These are phyloP conservation scores for Hymenoscyphus linearis DNA, from an alignment of 2,329 filamentous ascomycete species.

Conservation along the genomic window DNA sequence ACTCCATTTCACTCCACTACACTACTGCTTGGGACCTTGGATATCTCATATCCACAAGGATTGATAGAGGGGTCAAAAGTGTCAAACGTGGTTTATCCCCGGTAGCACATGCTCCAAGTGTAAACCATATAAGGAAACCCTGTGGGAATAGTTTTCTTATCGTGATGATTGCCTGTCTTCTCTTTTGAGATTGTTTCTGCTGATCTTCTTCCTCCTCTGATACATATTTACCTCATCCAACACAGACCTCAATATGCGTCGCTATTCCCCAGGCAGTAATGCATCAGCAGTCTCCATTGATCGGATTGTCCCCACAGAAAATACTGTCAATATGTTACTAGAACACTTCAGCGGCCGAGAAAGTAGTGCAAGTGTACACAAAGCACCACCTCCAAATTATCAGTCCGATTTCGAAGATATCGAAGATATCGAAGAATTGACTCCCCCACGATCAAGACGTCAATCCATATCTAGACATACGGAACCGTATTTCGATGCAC, in stretches of 20 bases:
- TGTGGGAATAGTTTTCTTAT: neutral
- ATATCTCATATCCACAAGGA: neutral
- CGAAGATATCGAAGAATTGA: neutral
- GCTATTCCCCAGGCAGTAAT: neutral
- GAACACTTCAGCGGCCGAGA: neutral
- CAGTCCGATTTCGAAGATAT: neutral
- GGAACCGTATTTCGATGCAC: neutral
- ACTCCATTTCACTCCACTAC: neutral
- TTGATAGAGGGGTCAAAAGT: neutral
- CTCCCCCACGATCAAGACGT: neutral
- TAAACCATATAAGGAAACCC: neutral
- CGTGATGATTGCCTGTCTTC: neutral
- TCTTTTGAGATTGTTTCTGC: neutral
- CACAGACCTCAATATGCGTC: neutral
- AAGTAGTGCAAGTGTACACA: neutral
- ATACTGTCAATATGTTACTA: neutral
- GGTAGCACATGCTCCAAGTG: neutral
- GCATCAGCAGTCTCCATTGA: neutral
- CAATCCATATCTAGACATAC: neutral
- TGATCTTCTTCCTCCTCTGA: neutral
- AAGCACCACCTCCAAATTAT: neutral
- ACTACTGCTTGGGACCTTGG: neutral
- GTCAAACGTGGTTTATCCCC: neutral
- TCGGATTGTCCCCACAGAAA: neutral
- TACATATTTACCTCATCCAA: neutral